Evolutionary conservation across 1,139 yeast genomes (phyloP).

Genomic region (Candida glucosophila): DNA sequence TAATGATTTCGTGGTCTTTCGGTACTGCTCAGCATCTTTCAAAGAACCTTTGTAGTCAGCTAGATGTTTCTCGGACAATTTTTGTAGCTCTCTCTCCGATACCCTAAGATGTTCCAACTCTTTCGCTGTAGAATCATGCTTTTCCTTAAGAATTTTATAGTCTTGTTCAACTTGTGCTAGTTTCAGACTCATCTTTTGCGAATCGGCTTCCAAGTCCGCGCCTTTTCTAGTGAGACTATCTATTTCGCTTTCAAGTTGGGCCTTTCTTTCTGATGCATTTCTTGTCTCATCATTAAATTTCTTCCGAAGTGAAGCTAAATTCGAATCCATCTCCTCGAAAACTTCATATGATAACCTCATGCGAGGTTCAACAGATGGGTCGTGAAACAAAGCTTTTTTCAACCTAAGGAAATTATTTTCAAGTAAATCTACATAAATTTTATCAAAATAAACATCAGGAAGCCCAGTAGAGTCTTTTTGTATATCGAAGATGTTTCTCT

Average conservation of each 20-base stretch:
- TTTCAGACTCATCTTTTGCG: conserved; percentile 8
- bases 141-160: conserved; percentile 16
- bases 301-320: conserved; percentile 18
- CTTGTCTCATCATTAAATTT: conserved; percentile 19
- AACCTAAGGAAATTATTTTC: conserved; percentile 67
- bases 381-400: conserved; percentile 62
- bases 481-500: conserved; percentile 17
- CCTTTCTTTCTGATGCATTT: conserved; percentile 10
- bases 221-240: conserved; percentile 20
- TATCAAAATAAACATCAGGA: conserved; percentile 72
- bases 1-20: conserved; percentile 17
- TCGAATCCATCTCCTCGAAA: conserved; percentile 53
- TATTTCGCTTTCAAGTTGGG: conserved; percentile 12
- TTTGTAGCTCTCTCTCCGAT: conserved; percentile 20
- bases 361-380: conserved; percentile 65
- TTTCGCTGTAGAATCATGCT: conserved; percentile 25
- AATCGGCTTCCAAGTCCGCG: conserved; percentile 12
- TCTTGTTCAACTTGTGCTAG: conserved; percentile 18
- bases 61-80: conserved; percentile 17
- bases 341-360: conserved; percentile 59
- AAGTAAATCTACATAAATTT: conserved; percentile 53
- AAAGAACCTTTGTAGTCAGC: conserved; percentile 23
- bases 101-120: conserved; percentile 27
- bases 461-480: conserved; percentile 71
- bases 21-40: conserved; percentile 14